Base-by-base conservation (phyloP, 2,329 filamentous ascomycete species). In the Ascochyta koolunga region DNA sequence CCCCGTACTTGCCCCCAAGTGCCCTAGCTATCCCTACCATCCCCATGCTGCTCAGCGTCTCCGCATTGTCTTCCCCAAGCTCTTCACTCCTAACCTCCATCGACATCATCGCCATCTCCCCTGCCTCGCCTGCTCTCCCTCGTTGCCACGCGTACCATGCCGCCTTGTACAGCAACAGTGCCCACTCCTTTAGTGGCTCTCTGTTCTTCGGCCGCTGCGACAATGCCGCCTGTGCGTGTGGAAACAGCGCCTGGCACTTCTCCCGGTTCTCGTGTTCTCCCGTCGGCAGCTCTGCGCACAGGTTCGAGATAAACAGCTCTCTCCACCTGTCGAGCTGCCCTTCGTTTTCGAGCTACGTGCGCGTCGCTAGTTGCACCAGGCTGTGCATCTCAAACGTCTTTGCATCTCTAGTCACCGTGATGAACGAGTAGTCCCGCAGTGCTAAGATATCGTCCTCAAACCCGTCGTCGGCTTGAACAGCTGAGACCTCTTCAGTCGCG, bases 301-400 rank as follows among this genome's bases (percentile, higher is more conserved):
- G 59, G 22, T 59, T 67, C 21, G 41, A 44, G 32, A 76, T 61
- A 38, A 56, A 77, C 43, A 63, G 44, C 18, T 62, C 41, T 49
- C 64, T 70, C 60, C 70, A 77, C 22, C 19, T 44, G 24, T 76
- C 67, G 8, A 60, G 39, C 46, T 69, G 31, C 1, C 55, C 54
- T 5, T 61, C 18, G 3, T 15, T 25, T 5, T 46, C 25, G 2
- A 66, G 57, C 63, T 60, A 67, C 13, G 38, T 59, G 10, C 53
- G 57, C 18, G 48, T 65, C 4, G 63, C 64, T 22, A 78, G 55
- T 57, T 79, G 75, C 18, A 80, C 78, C 3, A 81, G 66, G 7
- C 54, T 37, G 59, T 81, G 78, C 76, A 80, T 80, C 54, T 77
- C 71, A 43, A 76, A 78, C 44, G 18, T 27, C 52, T 55, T 63